Base-by-base conservation (phyloP, 2,329 filamentous ascomycete genomes). In the Calonectria hawksworthii region DNA sequence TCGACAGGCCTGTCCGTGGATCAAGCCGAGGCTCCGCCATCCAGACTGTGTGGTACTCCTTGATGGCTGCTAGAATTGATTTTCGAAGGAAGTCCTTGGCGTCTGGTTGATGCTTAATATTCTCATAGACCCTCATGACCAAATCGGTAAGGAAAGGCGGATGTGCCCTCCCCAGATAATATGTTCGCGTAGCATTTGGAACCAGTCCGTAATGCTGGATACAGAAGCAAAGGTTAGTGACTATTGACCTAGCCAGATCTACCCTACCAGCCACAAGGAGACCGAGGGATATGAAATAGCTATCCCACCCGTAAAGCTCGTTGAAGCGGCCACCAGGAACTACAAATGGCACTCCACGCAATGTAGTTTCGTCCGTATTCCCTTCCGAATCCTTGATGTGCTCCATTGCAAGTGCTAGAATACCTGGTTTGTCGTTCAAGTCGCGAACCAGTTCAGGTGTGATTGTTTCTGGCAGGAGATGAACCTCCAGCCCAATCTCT, bases 121-220 rank as follows among this genome's bases (percentile, higher is more conserved):
- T 94, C 81, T 98, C 96, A 83, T 97, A 99, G 51, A 98, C 95
- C 70, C 96, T 94, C 65, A 99, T 89, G 14, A 96, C 94, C 96
- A 99, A 98, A 85, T 99, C 97, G 1, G 97, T 99, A 71, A 99
- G 88, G 87, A 99, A 99, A 0, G 97, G 97, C 2, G 97, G 97
- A 85, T 99, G 97, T 2, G 97, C 98, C 73, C 97, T 94, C 77
- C 92, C 94, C 18, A 99, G 92, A 83, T 99, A 99, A 88, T 99
- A 99, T 1, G 96, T 96, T 44, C 97, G 92, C 72, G 97, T 99
- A 66, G 97, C 97, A 85, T 99, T 99, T 78, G 99, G 91, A 74
- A 99, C 98, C 88, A 99, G 99, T 82, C 96, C 96, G 83, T 99
- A 99, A 85, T 99, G 96, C 84, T 96, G 93, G 85, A 99, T 99